Evolutionary conservation across 2,329 filamentous ascomycete species (phyloP).

Genomic region (Pezicula neosporulosa): DNA sequence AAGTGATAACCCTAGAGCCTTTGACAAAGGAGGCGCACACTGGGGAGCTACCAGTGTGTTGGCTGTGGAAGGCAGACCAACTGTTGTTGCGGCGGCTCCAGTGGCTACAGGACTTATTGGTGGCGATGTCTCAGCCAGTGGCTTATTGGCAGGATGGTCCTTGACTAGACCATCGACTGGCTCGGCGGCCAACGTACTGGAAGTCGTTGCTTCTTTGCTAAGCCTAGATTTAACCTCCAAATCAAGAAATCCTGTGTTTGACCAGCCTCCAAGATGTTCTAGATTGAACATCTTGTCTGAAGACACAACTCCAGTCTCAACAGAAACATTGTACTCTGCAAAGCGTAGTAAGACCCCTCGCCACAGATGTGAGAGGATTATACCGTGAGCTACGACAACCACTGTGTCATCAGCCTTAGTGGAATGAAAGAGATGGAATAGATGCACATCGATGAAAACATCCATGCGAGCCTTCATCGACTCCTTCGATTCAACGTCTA

Average conservation of each 20-base stretch:
- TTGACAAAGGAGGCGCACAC: constrained; percentile 1
- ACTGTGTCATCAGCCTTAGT: constrained; percentile 38
- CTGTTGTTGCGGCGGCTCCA: background rate
- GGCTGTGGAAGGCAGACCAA: background rate
- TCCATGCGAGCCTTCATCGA: constrained; percentile 63
- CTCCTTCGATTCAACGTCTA: constrained; percentile 63
- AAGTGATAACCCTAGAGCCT: constrained; percentile 38
- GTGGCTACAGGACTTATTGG: no score
- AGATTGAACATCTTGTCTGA: constrained; percentile 34
- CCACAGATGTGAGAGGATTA: constrained; percentile 71
- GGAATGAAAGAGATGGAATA: constrained; percentile 49
- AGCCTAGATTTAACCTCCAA: constrained; percentile 18
- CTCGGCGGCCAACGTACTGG: background rate
- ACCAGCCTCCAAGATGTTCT: constrained; percentile 56
- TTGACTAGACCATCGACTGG: no score
- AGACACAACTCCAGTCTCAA: constrained; percentile 38
- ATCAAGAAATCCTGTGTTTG: constrained; percentile 58
- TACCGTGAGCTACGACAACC: constrained; percentile 77
- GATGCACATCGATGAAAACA: constrained; percentile 60
- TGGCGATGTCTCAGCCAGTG: no score
- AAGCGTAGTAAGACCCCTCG: constrained; percentile 57
- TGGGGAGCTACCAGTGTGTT: background rate
- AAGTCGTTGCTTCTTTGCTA: background rate
- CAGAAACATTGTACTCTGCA: constrained; percentile 21
- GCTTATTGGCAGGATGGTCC: no score